Conservation (phyloP, 202 grass and related monocot genomes). For the Digitaria exilis region DNA sequence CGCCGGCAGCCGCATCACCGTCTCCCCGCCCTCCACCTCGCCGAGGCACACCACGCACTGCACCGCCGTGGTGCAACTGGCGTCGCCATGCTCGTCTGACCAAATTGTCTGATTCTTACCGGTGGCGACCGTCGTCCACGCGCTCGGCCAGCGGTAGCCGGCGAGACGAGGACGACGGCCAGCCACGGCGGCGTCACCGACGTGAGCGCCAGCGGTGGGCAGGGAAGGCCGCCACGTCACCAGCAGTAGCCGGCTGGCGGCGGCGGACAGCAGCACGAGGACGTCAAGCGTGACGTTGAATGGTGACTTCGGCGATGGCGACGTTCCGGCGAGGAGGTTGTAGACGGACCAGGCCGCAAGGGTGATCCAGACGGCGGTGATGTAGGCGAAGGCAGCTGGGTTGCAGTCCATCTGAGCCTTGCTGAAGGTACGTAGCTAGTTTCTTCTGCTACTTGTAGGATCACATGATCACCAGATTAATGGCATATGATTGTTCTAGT, state of each 20-base stretch:
- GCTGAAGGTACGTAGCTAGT: no score
- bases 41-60: constrained; percentile 62
- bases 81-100: constrained; percentile 6
- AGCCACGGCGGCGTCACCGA: neutral
- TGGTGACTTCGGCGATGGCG: no score
- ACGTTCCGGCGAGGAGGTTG: neutral
- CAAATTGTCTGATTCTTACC: neutral
- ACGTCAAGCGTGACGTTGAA: neutral
- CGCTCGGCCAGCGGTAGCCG: neutral
- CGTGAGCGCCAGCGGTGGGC: neutral
- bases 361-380: neutral
- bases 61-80: neutral
- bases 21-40: constrained; percentile 37
- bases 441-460: no score
- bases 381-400: neutral
- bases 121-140: neutral
- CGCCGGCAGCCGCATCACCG: constrained; percentile 32
- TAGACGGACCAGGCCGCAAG: neutral
- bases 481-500: neutral
- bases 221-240: neutral
- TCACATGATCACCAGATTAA: neutral
- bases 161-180: neutral
- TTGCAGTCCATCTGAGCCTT: neutral
- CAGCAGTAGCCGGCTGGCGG: neutral
- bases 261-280: neutral